Evolutionary conservation across 1,284 basidiomycete genomes (phyloP), one percentile per base, ranked within the genome.

Genomic region (Ustilago bromivora): DNA sequence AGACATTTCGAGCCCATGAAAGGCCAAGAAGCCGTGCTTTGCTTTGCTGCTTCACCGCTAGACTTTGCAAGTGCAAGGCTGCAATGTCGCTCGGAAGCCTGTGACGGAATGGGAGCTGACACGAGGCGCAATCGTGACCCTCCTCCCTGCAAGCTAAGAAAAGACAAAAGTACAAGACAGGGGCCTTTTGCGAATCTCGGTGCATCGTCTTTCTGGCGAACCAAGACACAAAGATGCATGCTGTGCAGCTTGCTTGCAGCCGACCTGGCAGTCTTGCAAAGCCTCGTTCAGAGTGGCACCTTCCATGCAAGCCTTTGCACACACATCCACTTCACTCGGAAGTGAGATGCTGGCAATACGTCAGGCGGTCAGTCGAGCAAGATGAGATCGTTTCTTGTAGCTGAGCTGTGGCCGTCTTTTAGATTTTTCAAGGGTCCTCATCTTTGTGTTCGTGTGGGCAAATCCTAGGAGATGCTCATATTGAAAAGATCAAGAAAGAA

Each of bases 211-310:
- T 17, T 10, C 38, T 40, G 10, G 4, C 11, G 2, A 10, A 31
- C 49, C 17, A 55, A 55, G 9, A n/a, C 53, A 55, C n/a, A 11
- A 47, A 31, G 61, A 61, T 60, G 67, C 54, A 70, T 53, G 57
- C 52, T 52, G 38, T 60, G 61, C 67, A 70, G 57, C 46, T 47
- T 53, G 52, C 66, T 47, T 53, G 52, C 66, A 59, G 61, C 57
- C 46, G 43, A 54, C 28, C 28, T 11, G 49, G 57, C 61, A 69
- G 23, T 28, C 23, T 57, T 15, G 32, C 12, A 10, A 46, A 46
- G 43, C 43, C 43, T 46, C 43, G 17, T 46, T 19, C 8, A 8
- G 11, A 46, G 11, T 19, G 43, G 11, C 43, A 19, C n/a, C 43
- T 46, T 46, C 43, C 43, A 46, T 5, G n/a, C 17, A 19, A 19